Conservation (phyloP, 2,329 filamentous ascomycete genomes). For the Fusarium bulbicola region DNA sequence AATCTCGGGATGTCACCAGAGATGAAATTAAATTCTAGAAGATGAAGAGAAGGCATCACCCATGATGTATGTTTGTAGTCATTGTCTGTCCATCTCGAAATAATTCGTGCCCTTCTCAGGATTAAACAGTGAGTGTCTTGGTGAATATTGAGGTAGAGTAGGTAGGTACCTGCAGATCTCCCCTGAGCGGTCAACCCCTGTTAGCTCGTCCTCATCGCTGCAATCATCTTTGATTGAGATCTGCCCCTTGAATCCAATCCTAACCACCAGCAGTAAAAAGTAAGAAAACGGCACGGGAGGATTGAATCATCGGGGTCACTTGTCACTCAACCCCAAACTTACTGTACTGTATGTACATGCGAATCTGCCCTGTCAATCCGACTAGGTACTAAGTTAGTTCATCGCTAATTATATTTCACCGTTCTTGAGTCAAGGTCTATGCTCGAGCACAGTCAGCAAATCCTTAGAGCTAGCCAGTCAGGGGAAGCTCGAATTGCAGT, state of each 20-base stretch:
- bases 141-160: background rate
- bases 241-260: slow-evolving; percentile 21
- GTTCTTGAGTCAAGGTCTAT: slow-evolving; percentile 13
- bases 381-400: background rate
- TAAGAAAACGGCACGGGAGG: background rate
- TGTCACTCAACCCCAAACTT: background rate
- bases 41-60: background rate
- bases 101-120: background rate
- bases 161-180: background rate
- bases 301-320: background rate
- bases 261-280: background rate
- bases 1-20: slow-evolving; percentile 29
- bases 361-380: slow-evolving; percentile 5
- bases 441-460: slow-evolving; percentile 2
- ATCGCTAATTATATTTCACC: slow-evolving; percentile 12
- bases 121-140: background rate
- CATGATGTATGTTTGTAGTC: background rate
- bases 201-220: slow-evolving; percentile 6
- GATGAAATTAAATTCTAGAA: slow-evolving; percentile 17
- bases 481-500: slow-evolving; percentile 13
- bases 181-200: slow-evolving; percentile 20
- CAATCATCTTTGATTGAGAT: slow-evolving; percentile 30
- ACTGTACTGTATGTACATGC: background rate
- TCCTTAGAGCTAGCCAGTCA: background rate
- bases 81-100: background rate